Conservation (phyloP, 2,329 filamentous ascomycete genomes). For the Cryphonectria parasitica region DNA sequence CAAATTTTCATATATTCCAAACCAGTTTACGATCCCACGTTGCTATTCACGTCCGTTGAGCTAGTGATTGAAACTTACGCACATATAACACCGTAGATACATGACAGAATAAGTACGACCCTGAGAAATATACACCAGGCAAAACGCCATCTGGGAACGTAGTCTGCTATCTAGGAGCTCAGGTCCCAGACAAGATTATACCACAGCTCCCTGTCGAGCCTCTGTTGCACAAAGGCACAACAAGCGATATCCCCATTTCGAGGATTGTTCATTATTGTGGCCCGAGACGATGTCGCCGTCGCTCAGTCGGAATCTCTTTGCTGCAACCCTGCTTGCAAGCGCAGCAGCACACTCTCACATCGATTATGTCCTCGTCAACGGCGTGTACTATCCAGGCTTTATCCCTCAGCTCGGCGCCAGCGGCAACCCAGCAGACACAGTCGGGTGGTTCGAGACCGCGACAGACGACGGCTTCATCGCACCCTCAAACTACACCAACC, state of each 20-base stretch:
- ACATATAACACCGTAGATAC: background rate
- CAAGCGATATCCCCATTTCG: background rate
- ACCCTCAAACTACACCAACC: constrained; percentile 47
- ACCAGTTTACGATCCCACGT: background rate
- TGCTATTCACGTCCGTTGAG: background rate
- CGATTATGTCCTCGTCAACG: constrained; percentile 46
- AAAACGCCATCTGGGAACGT: background rate
- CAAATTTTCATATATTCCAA: background rate
- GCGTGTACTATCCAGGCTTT: constrained; percentile 50
- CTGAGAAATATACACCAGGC: background rate
- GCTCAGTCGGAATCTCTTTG: background rate
- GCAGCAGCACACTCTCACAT: constrained; percentile 38
- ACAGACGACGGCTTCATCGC: constrained; percentile 57
- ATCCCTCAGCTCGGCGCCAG: constrained; percentile 33
- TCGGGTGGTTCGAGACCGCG: constrained; percentile 59
- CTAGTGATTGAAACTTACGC: background rate
- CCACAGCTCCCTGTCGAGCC: background rate
- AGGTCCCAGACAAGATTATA: background rate
- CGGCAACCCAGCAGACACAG: constrained; percentile 36
- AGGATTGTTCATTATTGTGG: background rate
- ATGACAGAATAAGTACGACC: background rate
- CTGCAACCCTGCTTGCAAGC: background rate
- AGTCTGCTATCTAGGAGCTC: background rate
- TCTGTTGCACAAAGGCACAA: background rate
- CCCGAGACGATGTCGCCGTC: background rate